Percentiles rank a stretch among this genome's conserved stretches.
Conservation (phyloP, 2,329 filamentous ascomycete species). For the Fusarium sp. region DNA sequence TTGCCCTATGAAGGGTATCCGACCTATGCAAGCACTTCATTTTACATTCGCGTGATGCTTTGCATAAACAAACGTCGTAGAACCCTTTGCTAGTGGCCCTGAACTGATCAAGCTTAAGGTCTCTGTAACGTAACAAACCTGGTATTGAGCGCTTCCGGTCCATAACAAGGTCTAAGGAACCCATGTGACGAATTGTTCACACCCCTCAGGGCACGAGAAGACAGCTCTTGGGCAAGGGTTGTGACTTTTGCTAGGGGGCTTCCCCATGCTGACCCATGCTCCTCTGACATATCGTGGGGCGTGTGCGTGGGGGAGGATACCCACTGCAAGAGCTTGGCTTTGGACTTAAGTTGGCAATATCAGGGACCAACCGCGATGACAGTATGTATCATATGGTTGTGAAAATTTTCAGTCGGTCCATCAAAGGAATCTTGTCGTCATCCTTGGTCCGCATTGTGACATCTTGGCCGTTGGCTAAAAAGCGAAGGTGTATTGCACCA, state of each 20-base stretch:
- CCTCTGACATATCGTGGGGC: conserved; percentile 36
- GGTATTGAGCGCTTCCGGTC: conserved; percentile 17
- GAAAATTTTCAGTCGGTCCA: conserved; percentile 4
- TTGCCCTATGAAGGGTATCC: neutral
- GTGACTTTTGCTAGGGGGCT: conserved; percentile 15
- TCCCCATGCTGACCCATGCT: conserved; percentile 34
- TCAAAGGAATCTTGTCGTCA: conserved; percentile 24
- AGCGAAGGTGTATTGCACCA: neutral
- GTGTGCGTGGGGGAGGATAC: conserved; percentile 31
- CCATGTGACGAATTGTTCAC: conserved; percentile 19
- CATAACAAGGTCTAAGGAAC: conserved; percentile 1
- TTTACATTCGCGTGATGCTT: neutral
- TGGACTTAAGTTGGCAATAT: conserved; percentile 6
- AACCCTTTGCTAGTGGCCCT: neutral
- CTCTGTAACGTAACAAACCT: conserved; percentile 15
- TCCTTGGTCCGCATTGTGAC: conserved; percentile 26
- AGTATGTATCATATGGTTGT: neutral
- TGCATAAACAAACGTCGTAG: conserved; percentile 7
- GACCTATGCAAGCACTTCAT: conserved; percentile 1
- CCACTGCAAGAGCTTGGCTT: conserved; percentile 17
- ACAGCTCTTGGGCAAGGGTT: conserved; percentile 20
- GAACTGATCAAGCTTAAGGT: neutral
- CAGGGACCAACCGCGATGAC: neutral
- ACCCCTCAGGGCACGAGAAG: conserved; percentile 12
- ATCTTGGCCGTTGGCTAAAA: conserved; percentile 8